Conservation (phyloP, 306 rosid species). For the Dryas octopetala region DNA sequence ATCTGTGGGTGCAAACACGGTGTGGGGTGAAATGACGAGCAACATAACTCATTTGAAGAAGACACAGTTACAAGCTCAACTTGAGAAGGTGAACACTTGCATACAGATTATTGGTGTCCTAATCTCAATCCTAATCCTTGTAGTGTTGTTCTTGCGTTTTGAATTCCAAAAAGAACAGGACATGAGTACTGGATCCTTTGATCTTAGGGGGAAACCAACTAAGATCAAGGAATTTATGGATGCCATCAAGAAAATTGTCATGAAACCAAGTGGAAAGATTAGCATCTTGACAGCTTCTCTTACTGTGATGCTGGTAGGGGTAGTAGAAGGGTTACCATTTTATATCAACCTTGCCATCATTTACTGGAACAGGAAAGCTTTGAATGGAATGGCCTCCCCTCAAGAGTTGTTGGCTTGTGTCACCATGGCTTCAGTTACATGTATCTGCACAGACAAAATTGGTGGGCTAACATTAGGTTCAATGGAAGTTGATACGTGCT, state of each 20-base stretch:
- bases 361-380: conserved; percentile 13
- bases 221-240: background rate
- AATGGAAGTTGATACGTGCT: background rate
- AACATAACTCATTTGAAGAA: background rate
- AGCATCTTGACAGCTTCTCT: conserved; percentile 1
- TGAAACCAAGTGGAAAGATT: conserved; percentile 12
- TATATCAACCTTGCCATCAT: background rate
- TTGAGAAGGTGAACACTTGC: conserved; percentile 6
- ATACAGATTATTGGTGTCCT: conserved; percentile 1
- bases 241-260: background rate
- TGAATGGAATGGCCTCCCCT: background rate
- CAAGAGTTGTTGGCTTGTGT: conserved; percentile 14
- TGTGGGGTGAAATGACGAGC: conserved; percentile 3
- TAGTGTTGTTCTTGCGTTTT: conserved; percentile 16
- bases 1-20: conserved; percentile 13
- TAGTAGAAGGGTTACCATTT: conserved; percentile 13
- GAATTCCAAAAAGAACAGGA: background rate
- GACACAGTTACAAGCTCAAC: background rate
- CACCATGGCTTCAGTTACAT: conserved; percentile 14
- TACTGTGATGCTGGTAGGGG: conserved; percentile 7
- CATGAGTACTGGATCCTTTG: background rate
- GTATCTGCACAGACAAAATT: background rate
- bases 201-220: conserved; percentile 7
- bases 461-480: background rate
- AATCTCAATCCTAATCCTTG: conserved; percentile 15